Conservation (phyloP, 768 basidiomycete species). For the Rhodocollybia butyracea region DNA sequence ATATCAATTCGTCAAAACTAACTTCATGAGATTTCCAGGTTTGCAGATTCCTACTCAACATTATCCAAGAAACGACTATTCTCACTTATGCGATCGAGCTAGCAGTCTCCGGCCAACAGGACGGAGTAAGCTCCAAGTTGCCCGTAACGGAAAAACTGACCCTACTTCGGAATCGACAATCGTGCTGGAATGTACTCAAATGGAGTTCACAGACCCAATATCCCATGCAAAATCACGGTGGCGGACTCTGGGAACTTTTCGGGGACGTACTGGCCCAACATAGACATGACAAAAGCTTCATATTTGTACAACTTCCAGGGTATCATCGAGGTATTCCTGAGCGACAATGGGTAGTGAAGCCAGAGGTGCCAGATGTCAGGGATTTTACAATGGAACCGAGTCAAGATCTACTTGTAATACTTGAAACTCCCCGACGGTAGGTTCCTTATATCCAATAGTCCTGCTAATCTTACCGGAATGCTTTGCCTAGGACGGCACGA, state of each 20-base stretch:
- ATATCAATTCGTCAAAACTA: not conserved
- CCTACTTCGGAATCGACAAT: slow-evolving; percentile 33
- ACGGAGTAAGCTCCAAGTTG: slow-evolving; percentile 29
- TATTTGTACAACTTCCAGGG: slow-evolving; percentile 50
- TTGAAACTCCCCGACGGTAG: slow-evolving; percentile 37
- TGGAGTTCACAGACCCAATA: slow-evolving; percentile 31
- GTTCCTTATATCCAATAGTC: not conserved
- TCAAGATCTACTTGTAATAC: slow-evolving; percentile 58
- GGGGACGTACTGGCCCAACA: slow-evolving; percentile 54
- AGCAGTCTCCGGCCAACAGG: slow-evolving; percentile 36
- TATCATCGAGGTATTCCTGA: slow-evolving; percentile 42
- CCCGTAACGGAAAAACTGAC: slow-evolving; percentile 31
- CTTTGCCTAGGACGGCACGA: slow-evolving; percentile 7
- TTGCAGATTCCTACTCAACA: not conserved
- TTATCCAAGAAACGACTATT: slow-evolving; percentile 25
- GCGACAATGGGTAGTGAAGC: slow-evolving; percentile 39
- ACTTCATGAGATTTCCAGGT: not conserved
- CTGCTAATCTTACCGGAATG: slow-evolving; percentile 4
- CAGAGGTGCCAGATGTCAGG: slow-evolving; percentile 34
- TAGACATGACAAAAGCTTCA: slow-evolving; percentile 24
- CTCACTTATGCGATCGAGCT: slow-evolving; percentile 46
- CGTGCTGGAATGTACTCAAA: slow-evolving; percentile 35
- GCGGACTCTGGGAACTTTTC: slow-evolving; percentile 54
- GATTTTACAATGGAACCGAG: slow-evolving; percentile 67
- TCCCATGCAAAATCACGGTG: slow-evolving; percentile 37